Base-by-base conservation (phyloP, 2,329 filamentous ascomycete species). In the Ceratocystis alfenasii region DNA sequence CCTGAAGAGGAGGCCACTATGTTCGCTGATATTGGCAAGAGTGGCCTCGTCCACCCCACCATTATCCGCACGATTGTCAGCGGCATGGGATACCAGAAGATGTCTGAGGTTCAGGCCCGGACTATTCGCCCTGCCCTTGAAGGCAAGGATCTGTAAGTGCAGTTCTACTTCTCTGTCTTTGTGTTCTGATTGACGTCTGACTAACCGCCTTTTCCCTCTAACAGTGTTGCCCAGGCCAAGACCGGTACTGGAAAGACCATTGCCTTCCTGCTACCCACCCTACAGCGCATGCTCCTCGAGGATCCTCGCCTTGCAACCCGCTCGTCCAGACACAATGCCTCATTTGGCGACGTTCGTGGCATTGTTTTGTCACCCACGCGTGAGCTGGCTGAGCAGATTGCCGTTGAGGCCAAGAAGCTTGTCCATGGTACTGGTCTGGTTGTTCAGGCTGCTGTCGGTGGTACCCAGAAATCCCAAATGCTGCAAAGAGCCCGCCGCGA, bases 241-340 rank as follows among this genome's bases (percentile, higher is more conserved):
- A 99, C 94, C 7, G 94, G 94, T 74, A 97, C 94, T 3, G 94
- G 94, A 74, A 99, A 99, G 78, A 99, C 94, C 0, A 78, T 97
- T 66, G 94, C 90, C 45, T 99, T 97, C 79, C 81, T 99, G 28
- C 77, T 97, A 5, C 94, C 94, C 63, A 79, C 91, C 6, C 78
- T 97, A 64, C 90, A 96, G 74, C 86, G 86, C 68, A 88, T 96
- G 72, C 78, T 95, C 68, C 74, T 76, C 22, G 76, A 80, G 68
- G 83, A 90, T 69, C 83, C 85, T 0, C 75, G 77, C 0, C 80
- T 95, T 44, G 84, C 81, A 64, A 74, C 78, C 46, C 78, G 73
- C 68, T 69, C 71, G 8, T 72, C 75, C 62, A 71, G 70, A 17
- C 71, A 72, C n/a, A 67, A 66, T 2, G 77, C 78, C 48, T 73